A percentile compares a stretch with the other conserved stretches of the same genome.
These are phyloP conservation scores for Micractinium conductrix DNA, from an alignment of 139 green algal genomes.

Conservation along the genomic window DNA sequence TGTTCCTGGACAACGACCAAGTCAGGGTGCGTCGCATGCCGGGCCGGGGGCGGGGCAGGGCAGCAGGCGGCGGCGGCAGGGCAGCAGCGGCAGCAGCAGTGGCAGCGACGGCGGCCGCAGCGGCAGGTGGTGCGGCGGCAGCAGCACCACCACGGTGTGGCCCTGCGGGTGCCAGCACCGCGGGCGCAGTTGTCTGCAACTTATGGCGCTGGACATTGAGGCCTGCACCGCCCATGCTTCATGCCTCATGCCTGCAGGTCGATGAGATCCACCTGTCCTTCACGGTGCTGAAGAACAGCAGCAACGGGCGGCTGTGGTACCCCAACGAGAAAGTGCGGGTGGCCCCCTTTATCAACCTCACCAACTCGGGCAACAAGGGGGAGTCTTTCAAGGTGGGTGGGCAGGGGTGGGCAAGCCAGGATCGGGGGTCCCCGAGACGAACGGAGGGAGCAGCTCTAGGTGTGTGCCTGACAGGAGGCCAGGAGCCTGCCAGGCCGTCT, in stretches of 20 bases:
- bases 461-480: too few relatives aligned
- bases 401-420: too few relatives aligned
- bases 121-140: too few relatives aligned
- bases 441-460: too few relatives aligned
- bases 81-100: too few relatives aligned
- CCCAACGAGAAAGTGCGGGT: conserved; percentile 55
- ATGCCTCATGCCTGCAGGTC: conserved; percentile 43
- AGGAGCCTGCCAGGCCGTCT: neutral
- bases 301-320: conserved; percentile 48
- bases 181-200: neutral
- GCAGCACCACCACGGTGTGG: too few relatives aligned
- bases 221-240: too few relatives aligned
- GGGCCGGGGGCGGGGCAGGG: too few relatives aligned
- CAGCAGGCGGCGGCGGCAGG: too few relatives aligned
- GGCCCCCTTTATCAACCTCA: conserved; percentile 61
- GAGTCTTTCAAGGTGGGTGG: conserved; percentile 58
- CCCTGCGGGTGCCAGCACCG: neutral
- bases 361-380: conserved; percentile 49
- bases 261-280: conserved; percentile 56
- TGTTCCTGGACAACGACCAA: conserved; percentile 37
- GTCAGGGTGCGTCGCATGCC: neutral
- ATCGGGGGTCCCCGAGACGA: too few relatives aligned
- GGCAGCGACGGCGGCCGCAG: too few relatives aligned
- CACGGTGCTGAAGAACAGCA: neutral
- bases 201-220: too few relatives aligned